Evolutionary conservation across 2,329 filamentous ascomycete species (phyloP).

Genomic region (Monilinia vaccinii-corymbosi): DNA sequence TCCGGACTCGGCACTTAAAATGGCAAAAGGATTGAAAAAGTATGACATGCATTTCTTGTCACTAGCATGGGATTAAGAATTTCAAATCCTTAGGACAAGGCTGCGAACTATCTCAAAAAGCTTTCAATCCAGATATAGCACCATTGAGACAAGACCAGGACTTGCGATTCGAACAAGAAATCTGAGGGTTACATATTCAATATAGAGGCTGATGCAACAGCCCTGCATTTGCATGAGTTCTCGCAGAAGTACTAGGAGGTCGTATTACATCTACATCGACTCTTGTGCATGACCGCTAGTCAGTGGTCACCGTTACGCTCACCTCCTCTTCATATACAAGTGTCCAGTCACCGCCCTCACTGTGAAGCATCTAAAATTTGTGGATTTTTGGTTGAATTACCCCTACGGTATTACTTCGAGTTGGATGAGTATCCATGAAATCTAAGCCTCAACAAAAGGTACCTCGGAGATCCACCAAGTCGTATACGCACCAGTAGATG

Average conservation of each 20-base stretch:
- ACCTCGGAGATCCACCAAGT: background rate
- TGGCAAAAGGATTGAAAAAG: background rate
- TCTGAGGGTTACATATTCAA: background rate
- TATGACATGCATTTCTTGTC: background rate
- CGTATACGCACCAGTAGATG: background rate
- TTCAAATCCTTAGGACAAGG: background rate
- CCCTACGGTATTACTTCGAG: background rate
- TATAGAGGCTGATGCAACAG: slow-evolving; percentile 5
- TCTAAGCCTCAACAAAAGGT: background rate
- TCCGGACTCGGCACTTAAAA: background rate
- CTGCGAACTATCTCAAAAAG: background rate
- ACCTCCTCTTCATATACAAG: background rate
- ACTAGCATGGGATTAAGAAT: background rate
- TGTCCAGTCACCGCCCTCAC: background rate
- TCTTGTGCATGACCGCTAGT: background rate
- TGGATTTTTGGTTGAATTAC: background rate
- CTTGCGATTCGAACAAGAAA: background rate
- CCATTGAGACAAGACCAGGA: no score
- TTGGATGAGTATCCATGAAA: background rate
- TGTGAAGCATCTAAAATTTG: background rate
- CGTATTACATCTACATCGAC: background rate
- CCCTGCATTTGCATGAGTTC: slow-evolving; percentile 5
- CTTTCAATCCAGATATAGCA: background rate
- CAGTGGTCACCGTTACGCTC: background rate
- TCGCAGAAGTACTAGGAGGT: background rate